Conservation (phyloP, 1,284 basidiomycete genomes). For the Rhodotorula sp. region DNA sequence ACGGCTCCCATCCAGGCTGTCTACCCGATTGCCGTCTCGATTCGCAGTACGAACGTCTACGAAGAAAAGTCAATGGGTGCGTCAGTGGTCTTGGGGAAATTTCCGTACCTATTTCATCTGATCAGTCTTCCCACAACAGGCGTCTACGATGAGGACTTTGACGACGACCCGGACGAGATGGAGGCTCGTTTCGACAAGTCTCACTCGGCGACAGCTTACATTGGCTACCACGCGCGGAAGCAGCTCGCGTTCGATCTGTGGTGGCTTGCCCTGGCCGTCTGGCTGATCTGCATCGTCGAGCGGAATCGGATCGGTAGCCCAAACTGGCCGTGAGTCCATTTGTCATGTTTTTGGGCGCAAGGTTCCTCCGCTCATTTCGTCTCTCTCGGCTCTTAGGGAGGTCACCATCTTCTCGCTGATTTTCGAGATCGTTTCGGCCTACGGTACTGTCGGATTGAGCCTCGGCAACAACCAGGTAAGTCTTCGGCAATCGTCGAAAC, state of each 20-base stretch:
- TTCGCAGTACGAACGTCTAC: conserved; percentile 98
- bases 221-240: conserved; percentile 63
- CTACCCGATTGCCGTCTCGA: conserved; percentile 62
- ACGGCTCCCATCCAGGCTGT: conserved; percentile 41
- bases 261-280: conserved; percentile 43
- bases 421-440: conserved; percentile 85
- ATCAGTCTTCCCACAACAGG: conserved; percentile 59
- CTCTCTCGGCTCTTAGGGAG: conserved; percentile 10
- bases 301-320: conserved; percentile 53
- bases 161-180: conserved; percentile 55
- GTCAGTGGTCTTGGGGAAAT: background rate
- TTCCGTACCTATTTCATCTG: too few species aligned
- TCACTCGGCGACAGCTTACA: conserved; percentile 43
- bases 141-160: conserved; percentile 58
- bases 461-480: conserved; percentile 57
- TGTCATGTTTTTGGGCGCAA: conserved; percentile 12
- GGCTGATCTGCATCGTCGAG: conserved; percentile 77
- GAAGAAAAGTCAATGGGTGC: conserved; percentile 64
- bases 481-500: background rate
- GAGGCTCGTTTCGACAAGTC: conserved; percentile 51
- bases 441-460: conserved; percentile 84
- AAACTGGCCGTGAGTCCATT: conserved; percentile 25
- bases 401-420: conserved; percentile 43
- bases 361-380: conserved; percentile 50
- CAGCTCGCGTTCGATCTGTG: conserved; percentile 79